phyloP scores from a whole-genome alignment of 352 stramenopile species.

The Globisporangium megalacanthum region DNA sequence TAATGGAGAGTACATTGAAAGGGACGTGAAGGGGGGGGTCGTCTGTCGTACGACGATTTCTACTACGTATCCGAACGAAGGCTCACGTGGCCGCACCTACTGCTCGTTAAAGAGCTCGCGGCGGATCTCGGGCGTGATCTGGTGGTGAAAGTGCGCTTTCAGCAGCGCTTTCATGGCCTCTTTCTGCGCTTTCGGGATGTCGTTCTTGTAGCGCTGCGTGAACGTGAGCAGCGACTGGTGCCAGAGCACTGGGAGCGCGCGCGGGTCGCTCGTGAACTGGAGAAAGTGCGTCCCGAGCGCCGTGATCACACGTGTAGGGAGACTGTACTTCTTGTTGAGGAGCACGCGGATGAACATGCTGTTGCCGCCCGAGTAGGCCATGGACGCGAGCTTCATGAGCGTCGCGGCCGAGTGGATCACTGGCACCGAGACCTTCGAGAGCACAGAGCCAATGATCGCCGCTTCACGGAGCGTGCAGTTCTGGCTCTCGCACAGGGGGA shows the following conservation, averaged over 20 bases:
- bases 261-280: conserved; percentile 85
- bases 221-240: conserved; percentile 98
- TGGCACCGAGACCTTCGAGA: conserved; percentile 98
- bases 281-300: conserved; percentile 96
- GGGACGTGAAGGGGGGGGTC: no score
- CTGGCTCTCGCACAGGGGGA: conserved; percentile 93
- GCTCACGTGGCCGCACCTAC: no score
- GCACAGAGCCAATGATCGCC: conserved; percentile 95
- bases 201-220: conserved; percentile 98
- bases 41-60: background rate
- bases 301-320: conserved; percentile 96
- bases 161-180: conserved; percentile 92
- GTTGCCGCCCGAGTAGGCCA: conserved; percentile 96
- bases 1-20: no score
- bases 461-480: conserved; percentile 97
- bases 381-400: conserved; percentile 96
- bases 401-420: conserved; percentile 98
- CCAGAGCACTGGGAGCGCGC: conserved; percentile 96
- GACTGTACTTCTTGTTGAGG: conserved; percentile 99
- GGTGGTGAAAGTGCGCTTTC: conserved; percentile 91
- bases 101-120: conserved; percentile 92
- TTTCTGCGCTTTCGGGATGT: conserved; percentile 93
- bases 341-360: conserved; percentile 98
- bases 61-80: no score
- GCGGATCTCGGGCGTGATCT: conserved; percentile 98